Percentiles rank a stretch among this genome's conserved stretches.
Conservation (phyloP, 306 rosid species). For the Lathyrus aphaca region DNA sequence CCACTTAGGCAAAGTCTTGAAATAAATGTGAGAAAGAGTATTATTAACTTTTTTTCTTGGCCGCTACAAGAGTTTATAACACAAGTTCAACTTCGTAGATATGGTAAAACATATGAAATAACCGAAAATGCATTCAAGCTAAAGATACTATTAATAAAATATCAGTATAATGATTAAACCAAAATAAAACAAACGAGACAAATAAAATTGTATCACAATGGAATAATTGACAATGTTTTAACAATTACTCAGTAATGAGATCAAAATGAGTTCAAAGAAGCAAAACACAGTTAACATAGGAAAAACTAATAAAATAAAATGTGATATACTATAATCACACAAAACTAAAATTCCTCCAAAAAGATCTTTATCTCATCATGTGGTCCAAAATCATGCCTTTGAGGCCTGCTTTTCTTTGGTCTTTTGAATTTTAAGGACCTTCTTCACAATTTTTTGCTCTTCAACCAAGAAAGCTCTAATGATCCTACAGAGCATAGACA, state of each 20-base stretch:
- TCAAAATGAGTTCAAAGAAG: constrained; percentile 44
- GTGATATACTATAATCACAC: constrained; percentile 39
- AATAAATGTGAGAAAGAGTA: no score
- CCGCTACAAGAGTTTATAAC: no score
- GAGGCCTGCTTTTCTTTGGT: constrained; percentile 64
- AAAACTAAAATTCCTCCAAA: constrained; percentile 46
- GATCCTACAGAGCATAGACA: constrained; percentile 47
- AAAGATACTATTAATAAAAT: neutral
- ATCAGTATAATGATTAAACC: no score
- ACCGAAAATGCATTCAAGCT: neutral
- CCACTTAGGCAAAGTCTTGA: no score
- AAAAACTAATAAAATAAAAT: constrained; percentile 43
- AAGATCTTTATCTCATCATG: constrained; percentile 27
- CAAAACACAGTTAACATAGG: constrained; percentile 35
- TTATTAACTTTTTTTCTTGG: no score
- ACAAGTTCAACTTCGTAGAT: neutral
- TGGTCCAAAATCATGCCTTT: constrained; percentile 46
- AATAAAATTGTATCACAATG: constrained; percentile 11
- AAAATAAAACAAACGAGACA: neutral
- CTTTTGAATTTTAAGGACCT: constrained; percentile 84
- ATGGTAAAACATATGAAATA: neutral
- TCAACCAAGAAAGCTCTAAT: constrained; percentile 76
- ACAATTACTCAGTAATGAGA: constrained; percentile 38
- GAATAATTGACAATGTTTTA: constrained; percentile 8
- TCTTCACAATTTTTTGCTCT: constrained; percentile 79